Evolutionary conservation across 2,329 filamentous ascomycete genomes (phyloP), one percentile per base, ranked within the genome.

Genomic region (Xylariaceae sp.): DNA sequence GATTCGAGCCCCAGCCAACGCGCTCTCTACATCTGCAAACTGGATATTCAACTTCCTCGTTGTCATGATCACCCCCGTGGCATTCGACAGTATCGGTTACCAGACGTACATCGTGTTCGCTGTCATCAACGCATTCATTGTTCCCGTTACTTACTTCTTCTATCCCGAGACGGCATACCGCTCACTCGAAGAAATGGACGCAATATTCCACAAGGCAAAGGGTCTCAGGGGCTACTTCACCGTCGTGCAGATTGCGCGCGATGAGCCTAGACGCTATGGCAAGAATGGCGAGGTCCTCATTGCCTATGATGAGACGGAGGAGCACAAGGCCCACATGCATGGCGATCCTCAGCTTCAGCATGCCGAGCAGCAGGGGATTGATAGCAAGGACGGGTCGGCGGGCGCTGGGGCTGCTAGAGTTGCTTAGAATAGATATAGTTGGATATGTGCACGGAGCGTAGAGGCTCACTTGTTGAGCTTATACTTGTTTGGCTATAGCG

Each of bases 81-180:
- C 78, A 1, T 81, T 84, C 54, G 68, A 75, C 49, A 78, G 68
- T 49, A 85, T 86, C 53, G 64, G 68, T 14, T 78, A 80, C 67
- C 71, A 80, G 58, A 85, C 82, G 0, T 85, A 86, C 64, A 78
- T 81, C 59, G 79, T 87, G 57, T 87, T 86, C 59, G 82, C 82
- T 11, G 75, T 82, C 41, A 82, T 86, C 68, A 85, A 85, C 62
- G 75, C 77, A 55, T 70, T 77, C 57, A 82, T 83, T 62, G 72
- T 82, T 0, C 80, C 80, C 0, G 70, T 67, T 3, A 71, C 81
- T 19, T 83, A 81, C 64, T 78, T 81, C 66, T 82, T 82, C 71
- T 85, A 80, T 66, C 82, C 82, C 0, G 83, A 86, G 66, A 86
- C 83, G 10, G 78, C 78, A 1, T 81, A 81, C 60, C 74, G 82